Base-by-base conservation (phyloP, 192 early-diverging fungal species). In the Mortierella hygrophila region DNA sequence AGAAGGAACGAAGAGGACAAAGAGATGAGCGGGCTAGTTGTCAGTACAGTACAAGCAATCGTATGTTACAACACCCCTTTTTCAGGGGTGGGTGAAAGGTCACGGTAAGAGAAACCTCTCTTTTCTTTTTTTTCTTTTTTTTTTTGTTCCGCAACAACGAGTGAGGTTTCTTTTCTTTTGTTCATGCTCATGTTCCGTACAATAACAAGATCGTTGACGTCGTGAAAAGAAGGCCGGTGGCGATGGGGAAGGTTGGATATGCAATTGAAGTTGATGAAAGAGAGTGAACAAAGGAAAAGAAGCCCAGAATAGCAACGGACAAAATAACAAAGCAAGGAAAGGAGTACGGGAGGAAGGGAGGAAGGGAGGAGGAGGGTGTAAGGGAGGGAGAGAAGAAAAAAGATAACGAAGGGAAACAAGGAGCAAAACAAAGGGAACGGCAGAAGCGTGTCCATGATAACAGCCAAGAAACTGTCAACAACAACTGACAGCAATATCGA, bases 231-330 rank as follows among this genome's bases (percentile, higher is more conserved):
- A 65, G 26, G n/a, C 60, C 29, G 29, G 32, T 32, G 26, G 60
- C 11, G 29, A 15, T 65, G 29, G 38, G 38, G 11, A 65, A 13
- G 42, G 49, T 6, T 20, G 49, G 49, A 52, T 52, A 52, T 52
- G 49, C 18, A 20, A 52, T 63, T 63, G 60, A 60, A 47, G 65
- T 41, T 35, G 37, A 40, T 60, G 46, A 82, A 41, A 65, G 60
- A 46, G 38, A 47, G 44, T 54, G 65, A 69, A 77, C 15, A 72
- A 65, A 44, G 16, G 42, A 16, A 35, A 70, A 41, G 44, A 15
- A 35, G 35, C 35, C 35, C 41, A 52, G 37, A 68, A 41, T 42
- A 38, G 74, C 23, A 74, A 70, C 41, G 38, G 65, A 47, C 47
- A 52, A 26, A 16, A 42, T 10, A 70, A 40, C 10, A 40, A 40